phyloP scores from a whole-genome alignment of 1,284 basidiomycete genomes.

The Apiotrichum gamsii region DNA sequence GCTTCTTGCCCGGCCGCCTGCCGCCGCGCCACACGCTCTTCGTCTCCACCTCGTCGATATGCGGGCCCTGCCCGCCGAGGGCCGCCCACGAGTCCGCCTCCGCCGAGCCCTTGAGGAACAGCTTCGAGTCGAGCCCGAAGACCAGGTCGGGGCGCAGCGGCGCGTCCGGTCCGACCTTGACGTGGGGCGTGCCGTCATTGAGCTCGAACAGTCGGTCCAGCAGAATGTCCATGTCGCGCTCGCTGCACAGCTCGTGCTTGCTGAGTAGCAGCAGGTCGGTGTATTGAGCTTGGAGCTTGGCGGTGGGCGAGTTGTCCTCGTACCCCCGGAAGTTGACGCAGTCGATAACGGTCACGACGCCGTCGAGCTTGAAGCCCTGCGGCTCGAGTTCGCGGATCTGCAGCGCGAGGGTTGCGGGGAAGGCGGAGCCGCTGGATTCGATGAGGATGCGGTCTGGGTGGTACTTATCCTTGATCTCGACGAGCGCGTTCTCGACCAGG shows the following conservation, averaged over 20 bases:
- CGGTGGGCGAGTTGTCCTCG: constrained; percentile 79
- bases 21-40: constrained; percentile 56
- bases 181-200: constrained; percentile 79
- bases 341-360: constrained; percentile 81
- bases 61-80: constrained; percentile 33
- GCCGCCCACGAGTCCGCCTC: constrained; percentile 36
- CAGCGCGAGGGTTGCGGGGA: constrained; percentile 76
- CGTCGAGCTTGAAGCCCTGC: constrained; percentile 72
- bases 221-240: constrained; percentile 68
- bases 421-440: constrained; percentile 73
- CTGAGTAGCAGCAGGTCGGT: constrained; percentile 84
- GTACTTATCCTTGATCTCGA: constrained; percentile 81
- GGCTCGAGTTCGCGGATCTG: constrained; percentile 80
- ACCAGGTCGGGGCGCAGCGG: constrained; percentile 59
- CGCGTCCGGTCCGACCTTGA: constrained; percentile 52
- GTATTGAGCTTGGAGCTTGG: constrained; percentile 87
- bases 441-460: constrained; percentile 82
- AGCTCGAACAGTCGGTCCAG: constrained; percentile 80
- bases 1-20: constrained; percentile 20
- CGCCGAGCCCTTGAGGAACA: constrained; percentile 53
- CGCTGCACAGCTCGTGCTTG: constrained; percentile 74
- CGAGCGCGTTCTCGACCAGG: constrained; percentile 77
- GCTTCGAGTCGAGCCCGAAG: constrained; percentile 74
- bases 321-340: constrained; percentile 80
- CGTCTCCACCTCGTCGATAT: constrained; percentile 78